phyloP scores from a whole-genome alignment of 495 filamentous ascomycete genomes.

The Lophium mytilinum region DNA sequence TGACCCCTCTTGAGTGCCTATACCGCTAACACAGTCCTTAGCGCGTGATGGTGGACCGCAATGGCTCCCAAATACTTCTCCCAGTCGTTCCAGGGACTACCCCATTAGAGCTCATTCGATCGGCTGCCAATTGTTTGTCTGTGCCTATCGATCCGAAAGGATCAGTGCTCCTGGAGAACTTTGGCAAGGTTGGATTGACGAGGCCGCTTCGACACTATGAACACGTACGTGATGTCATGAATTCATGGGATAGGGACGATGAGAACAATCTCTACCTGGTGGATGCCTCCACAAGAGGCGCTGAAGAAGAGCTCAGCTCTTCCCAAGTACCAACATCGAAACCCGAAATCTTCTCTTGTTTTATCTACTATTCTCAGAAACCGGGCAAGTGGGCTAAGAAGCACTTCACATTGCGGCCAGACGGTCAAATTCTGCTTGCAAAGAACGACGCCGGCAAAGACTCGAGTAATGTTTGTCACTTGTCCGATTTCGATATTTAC shows the following conservation, averaged over 20 bases:
- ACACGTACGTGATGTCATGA: slow-evolving; percentile 77
- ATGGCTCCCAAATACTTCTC: slow-evolving; percentile 51
- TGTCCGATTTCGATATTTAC: slow-evolving; percentile 94
- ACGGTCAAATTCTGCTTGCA: slow-evolving; percentile 66
- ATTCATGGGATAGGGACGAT: slow-evolving; percentile 77
- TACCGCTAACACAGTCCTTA: slow-evolving; percentile 21
- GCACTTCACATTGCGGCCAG: slow-evolving; percentile 61
- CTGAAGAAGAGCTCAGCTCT: slow-evolving; percentile 43
- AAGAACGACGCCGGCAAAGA: slow-evolving; percentile 64
- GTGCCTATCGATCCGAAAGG: slow-evolving; percentile 50
- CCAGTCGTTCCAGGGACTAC: slow-evolving; percentile 67
- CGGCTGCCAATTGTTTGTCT: slow-evolving; percentile 47
- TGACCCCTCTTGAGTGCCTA: neutral
- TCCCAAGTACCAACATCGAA: slow-evolving; percentile 47
- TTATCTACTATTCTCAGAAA: slow-evolving; percentile 72
- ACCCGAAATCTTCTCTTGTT: slow-evolving; percentile 54
- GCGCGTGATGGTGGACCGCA: slow-evolving; percentile 61
- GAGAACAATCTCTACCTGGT: slow-evolving; percentile 62
- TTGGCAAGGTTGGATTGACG: slow-evolving; percentile 66
- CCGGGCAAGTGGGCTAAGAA: slow-evolving; percentile 82
- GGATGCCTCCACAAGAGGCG: slow-evolving; percentile 39
- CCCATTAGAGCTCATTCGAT: slow-evolving; percentile 58
- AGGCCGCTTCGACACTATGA: slow-evolving; percentile 82
- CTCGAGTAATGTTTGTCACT: slow-evolving; percentile 62
- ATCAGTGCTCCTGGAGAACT: slow-evolving; percentile 67